Conservation (phyloP, 2,329 filamentous ascomycete genomes). For the Lasiodiplodia citricola region DNA sequence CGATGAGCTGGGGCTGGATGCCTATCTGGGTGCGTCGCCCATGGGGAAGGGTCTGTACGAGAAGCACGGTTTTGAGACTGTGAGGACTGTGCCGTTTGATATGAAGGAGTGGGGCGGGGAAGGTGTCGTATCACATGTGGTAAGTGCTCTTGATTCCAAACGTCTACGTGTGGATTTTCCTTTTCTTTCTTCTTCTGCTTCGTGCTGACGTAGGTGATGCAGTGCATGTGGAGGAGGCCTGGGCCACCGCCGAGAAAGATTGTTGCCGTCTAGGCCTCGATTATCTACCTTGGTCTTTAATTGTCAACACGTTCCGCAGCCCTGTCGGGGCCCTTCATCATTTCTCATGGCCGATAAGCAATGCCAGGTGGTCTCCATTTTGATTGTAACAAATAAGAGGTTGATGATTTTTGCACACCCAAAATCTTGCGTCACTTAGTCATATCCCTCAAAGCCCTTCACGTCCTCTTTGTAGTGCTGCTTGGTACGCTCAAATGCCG, state of each 20-base stretch:
- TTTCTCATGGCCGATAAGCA: no score
- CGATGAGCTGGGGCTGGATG: constrained; percentile 38
- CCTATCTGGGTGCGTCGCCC: constrained; percentile 40
- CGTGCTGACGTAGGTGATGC: background rate
- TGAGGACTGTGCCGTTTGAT: constrained; percentile 38
- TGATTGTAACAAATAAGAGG: background rate
- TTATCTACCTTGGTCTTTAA: no score
- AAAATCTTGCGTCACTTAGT: background rate
- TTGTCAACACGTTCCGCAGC: no score
- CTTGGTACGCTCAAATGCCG: constrained; percentile 53
- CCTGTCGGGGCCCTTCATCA: no score
- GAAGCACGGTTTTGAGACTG: constrained; percentile 38
- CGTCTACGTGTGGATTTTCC: background rate
- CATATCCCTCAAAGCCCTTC: constrained; percentile 23
- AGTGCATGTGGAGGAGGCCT: constrained; percentile 16
- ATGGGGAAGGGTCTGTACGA: constrained; percentile 43
- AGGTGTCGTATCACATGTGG: constrained; percentile 37
- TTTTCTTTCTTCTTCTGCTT: background rate
- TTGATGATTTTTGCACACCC: background rate
- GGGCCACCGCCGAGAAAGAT: constrained; percentile 9
- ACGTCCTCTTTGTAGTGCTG: constrained; percentile 53
- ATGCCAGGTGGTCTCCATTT: background rate
- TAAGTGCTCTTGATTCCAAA: constrained; percentile 31
- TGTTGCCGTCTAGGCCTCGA: background rate
- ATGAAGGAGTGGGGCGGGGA: constrained; percentile 38